phyloP scores from a whole-genome alignment of 2,329 filamentous ascomycete species.

The Hawksworthiomyces lignivorus region DNA sequence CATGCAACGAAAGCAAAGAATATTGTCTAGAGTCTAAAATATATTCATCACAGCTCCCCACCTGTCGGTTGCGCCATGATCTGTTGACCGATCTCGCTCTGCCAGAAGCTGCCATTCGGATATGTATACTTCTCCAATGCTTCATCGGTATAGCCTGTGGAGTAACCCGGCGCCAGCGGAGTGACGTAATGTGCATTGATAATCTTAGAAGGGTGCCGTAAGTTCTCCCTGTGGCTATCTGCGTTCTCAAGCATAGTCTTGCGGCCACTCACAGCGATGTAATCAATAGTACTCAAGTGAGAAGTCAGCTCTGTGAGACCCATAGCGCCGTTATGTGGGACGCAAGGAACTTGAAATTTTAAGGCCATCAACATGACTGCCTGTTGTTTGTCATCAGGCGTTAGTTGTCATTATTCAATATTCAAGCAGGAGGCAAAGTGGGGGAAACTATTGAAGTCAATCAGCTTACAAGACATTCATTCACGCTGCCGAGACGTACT shows the following conservation, averaged over 20 bases:
- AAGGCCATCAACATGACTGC: constrained; percentile 82
- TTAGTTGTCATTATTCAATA: too few species aligned
- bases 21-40: constrained; percentile 6
- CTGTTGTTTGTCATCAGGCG: too few species aligned
- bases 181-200: constrained; percentile 83
- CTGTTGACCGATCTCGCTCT: constrained; percentile 3
- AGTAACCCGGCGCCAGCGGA: constrained; percentile 69
- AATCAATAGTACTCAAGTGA: constrained; percentile 85
- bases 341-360: constrained; percentile 70
- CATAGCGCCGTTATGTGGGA: constrained; percentile 82
- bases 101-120: constrained; percentile 7
- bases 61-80: constrained; percentile 8
- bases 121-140: constrained; percentile 8
- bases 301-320: constrained; percentile 89
- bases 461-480: constrained; percentile 58
- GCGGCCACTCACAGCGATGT: constrained; percentile 76
- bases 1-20: constrained; percentile 21
- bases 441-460: too few species aligned
- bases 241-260: constrained; percentile 80
- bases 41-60: constrained; percentile 1
- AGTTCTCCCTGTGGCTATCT: constrained; percentile 91
- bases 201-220: constrained; percentile 71
- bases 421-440: too few species aligned
- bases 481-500: constrained; percentile 80
- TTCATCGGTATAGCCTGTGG: constrained; percentile 8